These are phyloP conservation scores for Calonectria fujianensis DNA, from an alignment of 2,329 filamentous ascomycete genomes.

Conservation along the genomic window DNA sequence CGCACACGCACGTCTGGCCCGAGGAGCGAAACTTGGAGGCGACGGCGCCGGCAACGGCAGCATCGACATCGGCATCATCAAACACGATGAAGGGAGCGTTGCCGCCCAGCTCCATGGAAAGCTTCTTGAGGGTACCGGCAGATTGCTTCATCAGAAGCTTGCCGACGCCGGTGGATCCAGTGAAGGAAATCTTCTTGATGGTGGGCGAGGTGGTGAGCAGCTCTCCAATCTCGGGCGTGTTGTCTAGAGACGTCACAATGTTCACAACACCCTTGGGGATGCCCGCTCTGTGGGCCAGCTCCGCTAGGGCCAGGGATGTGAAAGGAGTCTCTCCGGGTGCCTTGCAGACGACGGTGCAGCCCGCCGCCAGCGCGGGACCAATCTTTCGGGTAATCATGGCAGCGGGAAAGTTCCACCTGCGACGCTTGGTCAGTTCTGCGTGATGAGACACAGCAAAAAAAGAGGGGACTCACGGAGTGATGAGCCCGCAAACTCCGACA, in stretches of 20 bases:
- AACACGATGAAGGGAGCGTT: constrained; percentile 98
- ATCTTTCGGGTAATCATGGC: constrained; percentile 85
- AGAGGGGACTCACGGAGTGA: constrained; percentile 76
- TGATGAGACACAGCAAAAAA: background rate
- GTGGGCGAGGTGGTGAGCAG: constrained; percentile 82
- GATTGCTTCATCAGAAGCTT: constrained; percentile 93
- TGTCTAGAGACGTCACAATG: constrained; percentile 85
- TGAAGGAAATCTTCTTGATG: constrained; percentile 95
- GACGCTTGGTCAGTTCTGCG: constrained; percentile 17
- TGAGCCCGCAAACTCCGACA: constrained; percentile 87
- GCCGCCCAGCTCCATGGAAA: constrained; percentile 93
- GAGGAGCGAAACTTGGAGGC: constrained; percentile 94
- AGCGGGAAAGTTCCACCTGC: constrained; percentile 87
- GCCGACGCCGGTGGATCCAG: constrained; percentile 83
- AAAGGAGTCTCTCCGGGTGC: constrained; percentile 94
- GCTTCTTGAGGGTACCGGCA: constrained; percentile 86
- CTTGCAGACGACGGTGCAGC: constrained; percentile 95
- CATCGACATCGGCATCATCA: constrained; percentile 92
- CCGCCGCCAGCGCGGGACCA: constrained; percentile 88
- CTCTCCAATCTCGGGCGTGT: constrained; percentile 87
- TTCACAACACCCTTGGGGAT: constrained; percentile 95
- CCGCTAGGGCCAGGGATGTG: constrained; percentile 89
- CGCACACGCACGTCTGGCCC: constrained; percentile 96
- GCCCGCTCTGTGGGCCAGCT: constrained; percentile 89
- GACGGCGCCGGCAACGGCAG: constrained; percentile 88